Evolutionary conservation across 176 grass and related monocot species (phyloP), one percentile per base, ranked within the genome.

Genomic region (Puccinellia tenuiflora): DNA sequence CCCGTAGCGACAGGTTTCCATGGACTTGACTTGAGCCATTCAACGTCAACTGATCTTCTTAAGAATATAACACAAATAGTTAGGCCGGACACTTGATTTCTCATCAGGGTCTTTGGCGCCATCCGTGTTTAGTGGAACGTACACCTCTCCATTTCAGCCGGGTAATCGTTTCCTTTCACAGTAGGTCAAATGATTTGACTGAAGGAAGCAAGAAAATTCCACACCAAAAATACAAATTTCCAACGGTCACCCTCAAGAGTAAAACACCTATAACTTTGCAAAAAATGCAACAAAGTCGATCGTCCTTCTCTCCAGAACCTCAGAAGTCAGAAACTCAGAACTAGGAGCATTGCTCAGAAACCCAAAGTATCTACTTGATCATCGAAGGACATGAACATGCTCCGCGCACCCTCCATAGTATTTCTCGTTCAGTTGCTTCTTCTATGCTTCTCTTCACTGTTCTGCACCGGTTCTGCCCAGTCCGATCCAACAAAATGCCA

Each of bases 271-370:
- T 71, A 46, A 71, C 14, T 47, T 14, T 29, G 24, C 68, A 47
- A 26, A 2, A 0, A 15, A 0, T 9, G 39, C 22, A 17, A 13
- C 0, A 0, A 22, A 7, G n/a, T 68, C 1, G 0, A 15, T 24
- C 67, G 2, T 69, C 67, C 25, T 43, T 42, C 12, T 42, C 21
- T 3, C 12, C 0, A 1, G 11, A 42, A 6, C 6, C 37, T 43
- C 10, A 24, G 4, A 68, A n/a, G n/a, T n/a, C n/a, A n/a, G n/a
- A n/a, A n/a, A n/a, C n/a, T n/a, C n/a, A n/a, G n/a, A n/a, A n/a
- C n/a, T n/a, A n/a, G 37, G 37, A 25, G n/a, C 12, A 25, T 15
- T 25, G 11, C 10, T 69, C 21, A 14, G 67, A 9, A 45, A 45
- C 7, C 30, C 16, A 35, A 21, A 33, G 17, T 28, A 40, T 6